A percentile compares a stretch with the other conserved stretches of the same genome.
These are phyloP conservation scores for Phytophthora megakarya DNA, from an alignment of 352 stramenopile genomes.

Conservation along the genomic window DNA sequence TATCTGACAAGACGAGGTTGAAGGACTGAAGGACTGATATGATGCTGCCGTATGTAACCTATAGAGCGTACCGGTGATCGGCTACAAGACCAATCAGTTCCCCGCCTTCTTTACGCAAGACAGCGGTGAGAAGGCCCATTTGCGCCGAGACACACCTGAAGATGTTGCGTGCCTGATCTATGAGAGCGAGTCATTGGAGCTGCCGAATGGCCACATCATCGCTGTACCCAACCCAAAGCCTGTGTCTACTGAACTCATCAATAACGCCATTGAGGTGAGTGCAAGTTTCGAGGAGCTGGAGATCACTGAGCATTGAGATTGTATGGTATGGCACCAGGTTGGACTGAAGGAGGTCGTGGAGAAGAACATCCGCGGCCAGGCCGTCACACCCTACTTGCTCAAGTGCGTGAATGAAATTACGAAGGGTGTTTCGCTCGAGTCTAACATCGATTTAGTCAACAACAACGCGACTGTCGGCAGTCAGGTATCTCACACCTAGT, in stretches of 20 bases:
- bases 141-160: constrained; percentile 82
- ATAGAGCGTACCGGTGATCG: constrained; percentile 94
- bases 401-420: constrained; percentile 95
- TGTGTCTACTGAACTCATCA: constrained; percentile 85
- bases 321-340: constrained; percentile 28
- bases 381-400: constrained; percentile 92
- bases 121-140: constrained; percentile 87
- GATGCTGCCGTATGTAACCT: constrained; percentile 7
- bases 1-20: not conserved
- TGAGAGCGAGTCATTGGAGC: constrained; percentile 72
- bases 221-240: constrained; percentile 90
- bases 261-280: constrained; percentile 87
- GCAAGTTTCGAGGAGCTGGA: not conserved
- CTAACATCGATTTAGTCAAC: constrained; percentile 97
- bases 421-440: constrained; percentile 88
- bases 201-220: constrained; percentile 88
- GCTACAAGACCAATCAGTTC: constrained; percentile 94
- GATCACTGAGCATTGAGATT: not conserved
- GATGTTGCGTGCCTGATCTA: constrained; percentile 89
- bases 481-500: constrained; percentile 63
- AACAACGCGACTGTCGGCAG: constrained; percentile 96
- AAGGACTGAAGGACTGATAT: not conserved
- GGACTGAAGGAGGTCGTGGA: constrained; percentile 85
- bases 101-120: constrained; percentile 97
- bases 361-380: constrained; percentile 92